Evolutionary conservation across 1,284 basidiomycete genomes (phyloP), one percentile per base, ranked within the genome.

Genomic region (Inonotus hispidus): DNA sequence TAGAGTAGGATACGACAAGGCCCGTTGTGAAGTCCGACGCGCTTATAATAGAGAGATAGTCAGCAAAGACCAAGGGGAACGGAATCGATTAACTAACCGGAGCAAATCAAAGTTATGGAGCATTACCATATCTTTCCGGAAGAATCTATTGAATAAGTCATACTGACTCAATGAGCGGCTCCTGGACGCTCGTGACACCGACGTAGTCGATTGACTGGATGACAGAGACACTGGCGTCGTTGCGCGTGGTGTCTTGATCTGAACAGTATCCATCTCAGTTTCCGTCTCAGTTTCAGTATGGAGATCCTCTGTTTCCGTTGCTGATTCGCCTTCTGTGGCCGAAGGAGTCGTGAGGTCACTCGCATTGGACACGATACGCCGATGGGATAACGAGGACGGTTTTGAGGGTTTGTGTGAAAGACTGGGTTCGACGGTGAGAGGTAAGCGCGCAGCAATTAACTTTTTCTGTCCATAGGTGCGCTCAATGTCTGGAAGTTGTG

Each of bases 101-200:
- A 98, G 81, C 6, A 92, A 68, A 72, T 99, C 96, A 25, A 97
- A 69, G 70, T 97, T 93, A 52, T 82, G 79, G 60, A 97, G 76
- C 25, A 94, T 80, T 14, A 98, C 83, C 1, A 86, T 81, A 68
- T 98, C 96, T 65, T 93, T 86, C 63, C 91, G 80, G 79, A 98
- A 98, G 74, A 95, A 98, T 67, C 86, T 85, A 72, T 93, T 87
- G 66, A 94, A 79, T 37, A 99, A 77, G 70, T 98, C 96, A 72
- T 98, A 95, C 67, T 94, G 87, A 1, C 91, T 87, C 4, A 84
- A 63, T 0, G 71, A 62, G 41, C 74, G 38, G 23, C 59, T 53
- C 54, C 46, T 59, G 38, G 56, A 16, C 14, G 39, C 38, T 16
- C 57, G 47, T 19, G 29, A 45, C 23, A 25, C 38, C 13, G 56